Evolutionary conservation across 441 rosid genomes (phyloP).

Genomic region (Breynia disticha): DNA sequence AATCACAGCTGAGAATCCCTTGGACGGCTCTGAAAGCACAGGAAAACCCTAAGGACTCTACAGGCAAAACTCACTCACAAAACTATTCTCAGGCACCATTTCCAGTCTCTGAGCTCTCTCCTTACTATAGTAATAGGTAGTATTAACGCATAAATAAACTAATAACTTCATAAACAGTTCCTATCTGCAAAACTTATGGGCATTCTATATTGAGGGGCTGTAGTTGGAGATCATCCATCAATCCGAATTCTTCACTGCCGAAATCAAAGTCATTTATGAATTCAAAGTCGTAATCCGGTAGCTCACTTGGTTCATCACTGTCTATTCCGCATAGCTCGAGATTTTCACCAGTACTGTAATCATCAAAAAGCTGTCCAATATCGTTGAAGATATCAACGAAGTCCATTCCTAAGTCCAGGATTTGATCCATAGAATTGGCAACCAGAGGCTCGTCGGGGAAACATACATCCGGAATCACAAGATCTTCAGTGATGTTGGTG

Average conservation of each 20-base stretch:
- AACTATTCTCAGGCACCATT: conserved; percentile 12
- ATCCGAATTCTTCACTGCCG: conserved; percentile 39
- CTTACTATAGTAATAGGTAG: conserved; percentile 11
- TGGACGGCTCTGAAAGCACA: conserved; percentile 71
- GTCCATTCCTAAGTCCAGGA: conserved; percentile 36
- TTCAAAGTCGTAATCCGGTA: conserved; percentile 85
- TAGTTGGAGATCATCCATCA: conserved; percentile 26
- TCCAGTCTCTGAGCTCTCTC: conserved; percentile 10
- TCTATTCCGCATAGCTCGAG: conserved; percentile 40
- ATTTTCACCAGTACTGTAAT: conserved; percentile 49
- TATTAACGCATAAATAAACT: conserved; percentile 3
- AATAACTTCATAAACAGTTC: neutral
- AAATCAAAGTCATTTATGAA: conserved; percentile 12
- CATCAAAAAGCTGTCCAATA: conserved; percentile 34
- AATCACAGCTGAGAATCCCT: conserved; percentile 16
- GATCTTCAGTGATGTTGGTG: conserved; percentile 28
- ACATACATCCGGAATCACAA: conserved; percentile 37
- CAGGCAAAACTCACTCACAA: conserved; percentile 18
- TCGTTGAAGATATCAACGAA: conserved; percentile 44
- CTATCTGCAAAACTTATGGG: conserved; percentile 83
- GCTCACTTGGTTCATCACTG: conserved; percentile 45
- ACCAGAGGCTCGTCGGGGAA: conserved; percentile 35
- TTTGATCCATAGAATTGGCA: conserved; percentile 24
- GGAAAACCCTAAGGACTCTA: conserved; percentile 43
- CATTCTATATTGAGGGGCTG: conserved; percentile 54